Base-by-base conservation (phyloP, 371 early-diverging fungal genomes). In the Syncephalastrum racemosum region DNA sequence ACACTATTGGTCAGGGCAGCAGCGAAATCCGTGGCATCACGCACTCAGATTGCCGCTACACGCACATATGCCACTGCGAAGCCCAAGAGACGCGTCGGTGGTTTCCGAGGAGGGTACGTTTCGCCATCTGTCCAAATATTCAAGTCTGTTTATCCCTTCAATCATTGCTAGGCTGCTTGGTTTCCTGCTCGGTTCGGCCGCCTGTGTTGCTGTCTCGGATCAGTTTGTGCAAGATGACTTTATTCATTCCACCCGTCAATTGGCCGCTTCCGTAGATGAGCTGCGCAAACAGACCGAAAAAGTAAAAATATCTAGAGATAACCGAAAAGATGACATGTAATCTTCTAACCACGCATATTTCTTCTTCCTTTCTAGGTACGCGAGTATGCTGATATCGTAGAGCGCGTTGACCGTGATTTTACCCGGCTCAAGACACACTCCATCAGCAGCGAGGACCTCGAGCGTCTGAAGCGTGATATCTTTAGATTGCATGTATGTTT, bases 181-280 rank as follows among this genome's bases (percentile, higher is more conserved):
- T 31, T 62, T 62, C 18, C 27, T 62, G 4, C 36, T 53, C 27
- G 62, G 62, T 13, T 46, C 55, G 42, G 57, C 53, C 27, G 53
- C 49, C 4, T 55, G 50, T 22, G 19, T 62, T 13, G 62, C 53
- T 45, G 20, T 62, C 45, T 62, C 62, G 14, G 62, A 62, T 12
- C 50, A 50, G 4, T 56, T 62, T 49, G n/a, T 56, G 18, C 53
- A 62, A 23, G 46, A 62, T 25, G 62, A 62, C n/a, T 53, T 57
- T 46, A 18, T 62, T 18, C 23, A 52, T 31, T 62, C 62, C 4
- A 62, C 62, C n/a, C 62, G 62, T 43, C 56, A 62, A 43, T 47
- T 62, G 18, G 57, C 62, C n/a, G 45, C 50, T 18, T 62, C 62
- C 19, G 62, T 62, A 1, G 49, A 53, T 42, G 62, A 62, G 23